phyloP scores from a whole-genome alignment of 805 yeast species.

The Saturnispora zaruensis region DNA sequence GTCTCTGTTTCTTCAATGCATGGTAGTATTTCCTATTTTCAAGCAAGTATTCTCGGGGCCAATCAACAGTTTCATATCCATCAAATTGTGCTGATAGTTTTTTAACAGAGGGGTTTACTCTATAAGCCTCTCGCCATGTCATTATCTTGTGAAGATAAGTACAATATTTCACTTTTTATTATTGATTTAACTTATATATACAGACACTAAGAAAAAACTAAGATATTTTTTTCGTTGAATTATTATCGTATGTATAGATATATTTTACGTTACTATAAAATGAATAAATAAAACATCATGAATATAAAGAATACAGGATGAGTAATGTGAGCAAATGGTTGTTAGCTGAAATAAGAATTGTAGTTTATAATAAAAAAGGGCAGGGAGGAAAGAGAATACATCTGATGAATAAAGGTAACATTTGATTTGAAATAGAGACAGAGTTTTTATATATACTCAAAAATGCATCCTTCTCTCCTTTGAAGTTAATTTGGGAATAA shows the following conservation, averaged over 20 bases:
- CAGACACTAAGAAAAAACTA: no score
- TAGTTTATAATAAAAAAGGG: background rate
- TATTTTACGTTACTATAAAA: slow-evolving; percentile 5
- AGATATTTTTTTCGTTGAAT: background rate
- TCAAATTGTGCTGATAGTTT: slow-evolving; percentile 40
- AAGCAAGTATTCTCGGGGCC: slow-evolving; percentile 53
- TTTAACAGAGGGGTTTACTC: slow-evolving; percentile 6
- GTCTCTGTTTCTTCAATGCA: slow-evolving; percentile 13
- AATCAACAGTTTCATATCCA: slow-evolving; percentile 59
- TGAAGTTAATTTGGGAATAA: background rate
- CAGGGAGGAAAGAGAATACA: background rate
- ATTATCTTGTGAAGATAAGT: background rate
- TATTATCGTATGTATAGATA: background rate
- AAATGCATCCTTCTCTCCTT: background rate
- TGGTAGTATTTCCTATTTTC: slow-evolving; percentile 33
- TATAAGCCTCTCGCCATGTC: slow-evolving; percentile 11
- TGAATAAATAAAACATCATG: slow-evolving; percentile 5
- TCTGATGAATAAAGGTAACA: background rate
- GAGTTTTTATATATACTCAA: background rate
- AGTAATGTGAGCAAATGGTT: background rate
- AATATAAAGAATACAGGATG: background rate
- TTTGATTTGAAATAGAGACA: background rate
- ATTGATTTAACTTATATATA: no score
- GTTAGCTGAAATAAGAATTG: background rate
- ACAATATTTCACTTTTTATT: no score